A percentile compares a stretch with the other conserved stretches of the same genome.
Evolutionary conservation across 768 basidiomycete species (phyloP).

Genomic region (Boletus rubroflammeus): DNA sequence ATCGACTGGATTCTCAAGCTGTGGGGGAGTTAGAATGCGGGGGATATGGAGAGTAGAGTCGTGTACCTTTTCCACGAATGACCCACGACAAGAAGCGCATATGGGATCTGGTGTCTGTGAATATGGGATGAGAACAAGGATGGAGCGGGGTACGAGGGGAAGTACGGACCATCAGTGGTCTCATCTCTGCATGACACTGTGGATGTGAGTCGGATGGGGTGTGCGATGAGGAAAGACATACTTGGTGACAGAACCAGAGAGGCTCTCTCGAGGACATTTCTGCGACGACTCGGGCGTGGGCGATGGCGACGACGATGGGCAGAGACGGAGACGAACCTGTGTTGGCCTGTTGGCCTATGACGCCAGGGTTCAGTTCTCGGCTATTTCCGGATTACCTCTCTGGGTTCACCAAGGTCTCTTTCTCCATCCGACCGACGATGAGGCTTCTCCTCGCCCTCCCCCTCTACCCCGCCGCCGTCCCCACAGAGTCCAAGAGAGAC

Average conservation of each 20-base stretch:
- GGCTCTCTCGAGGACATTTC: conserved; percentile 65
- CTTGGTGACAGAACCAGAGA: conserved; percentile 79
- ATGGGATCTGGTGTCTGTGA: conserved; percentile 73
- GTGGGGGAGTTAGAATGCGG: conserved; percentile 6
- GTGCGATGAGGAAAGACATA: conserved; percentile 21
- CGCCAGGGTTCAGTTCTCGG: conserved; percentile 7
- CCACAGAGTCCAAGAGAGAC: neutral
- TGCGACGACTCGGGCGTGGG: neutral
- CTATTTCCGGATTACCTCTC: conserved; percentile 13
- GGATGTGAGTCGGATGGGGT: conserved; percentile 10
- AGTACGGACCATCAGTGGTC: conserved; percentile 73
- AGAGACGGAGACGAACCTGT: neutral
- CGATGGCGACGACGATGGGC: conserved; percentile 7
- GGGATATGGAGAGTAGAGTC: neutral
- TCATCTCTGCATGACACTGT: conserved; percentile 86
- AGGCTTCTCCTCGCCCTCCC: neutral
- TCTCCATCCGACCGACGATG: too few species aligned
- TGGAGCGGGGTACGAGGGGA: neutral
- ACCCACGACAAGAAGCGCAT: conserved; percentile 77
- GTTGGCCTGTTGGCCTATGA: too few species aligned
- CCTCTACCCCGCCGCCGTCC: neutral
- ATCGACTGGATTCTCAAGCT: conserved; percentile 75
- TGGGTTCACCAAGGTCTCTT: too few species aligned
- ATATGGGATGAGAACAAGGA: neutral
- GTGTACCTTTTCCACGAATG: conserved; percentile 74